Conservation (phyloP, 164 flowering plant species). For the Magnolia officinalis region DNA sequence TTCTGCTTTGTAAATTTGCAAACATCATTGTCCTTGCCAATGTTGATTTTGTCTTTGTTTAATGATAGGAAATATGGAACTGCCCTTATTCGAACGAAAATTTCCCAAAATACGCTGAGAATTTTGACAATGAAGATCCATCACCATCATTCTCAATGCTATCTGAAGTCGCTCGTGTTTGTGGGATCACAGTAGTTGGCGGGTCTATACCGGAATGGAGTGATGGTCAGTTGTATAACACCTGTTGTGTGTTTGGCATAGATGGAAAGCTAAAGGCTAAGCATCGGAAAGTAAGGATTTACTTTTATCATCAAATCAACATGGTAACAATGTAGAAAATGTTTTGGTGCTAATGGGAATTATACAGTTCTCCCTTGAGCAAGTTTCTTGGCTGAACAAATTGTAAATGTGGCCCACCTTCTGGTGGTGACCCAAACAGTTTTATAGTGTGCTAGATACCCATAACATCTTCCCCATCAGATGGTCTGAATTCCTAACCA, state of each 20-base stretch:
- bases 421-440: no score
- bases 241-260: slow-evolving; percentile 43
- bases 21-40: not conserved
- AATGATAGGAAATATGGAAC: slow-evolving; percentile 51
- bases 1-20: not conserved
- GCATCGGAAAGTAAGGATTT: slow-evolving; percentile 40
- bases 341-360: no score
- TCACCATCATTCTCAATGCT: slow-evolving; percentile 37
- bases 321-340: no score
- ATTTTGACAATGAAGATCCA: slow-evolving; percentile 25
- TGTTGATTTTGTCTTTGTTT: not conserved
- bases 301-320: no score
- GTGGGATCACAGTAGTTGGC: slow-evolving; percentile 30
- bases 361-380: no score
- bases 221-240: slow-evolving; percentile 33
- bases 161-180: slow-evolving; percentile 36
- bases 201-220: slow-evolving; percentile 48
- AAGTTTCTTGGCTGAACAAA: no score
- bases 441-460: no score
- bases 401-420: no score
- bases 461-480: no score
- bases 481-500: no score
- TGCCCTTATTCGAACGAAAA: slow-evolving; percentile 42
- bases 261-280: slow-evolving; percentile 47
- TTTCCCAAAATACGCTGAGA: slow-evolving; percentile 37